Percentiles rank a stretch among this genome's conserved stretches.
phyloP scores from a whole-genome alignment of 1,284 basidiomycete genomes.

The Phenoliferia sp. region DNA sequence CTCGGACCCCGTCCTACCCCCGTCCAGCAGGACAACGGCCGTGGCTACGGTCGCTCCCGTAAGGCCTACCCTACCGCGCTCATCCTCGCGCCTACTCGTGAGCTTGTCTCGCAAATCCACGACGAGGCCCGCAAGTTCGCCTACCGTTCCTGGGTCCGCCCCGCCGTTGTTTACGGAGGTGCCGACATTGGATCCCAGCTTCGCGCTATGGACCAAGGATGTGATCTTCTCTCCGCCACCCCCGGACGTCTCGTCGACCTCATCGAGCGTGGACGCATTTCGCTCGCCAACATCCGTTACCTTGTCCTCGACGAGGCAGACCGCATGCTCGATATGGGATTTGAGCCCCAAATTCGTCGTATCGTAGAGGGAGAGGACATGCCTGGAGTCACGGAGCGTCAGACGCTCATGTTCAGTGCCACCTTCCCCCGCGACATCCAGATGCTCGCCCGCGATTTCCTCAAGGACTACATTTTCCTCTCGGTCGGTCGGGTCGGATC shows the following conservation, averaged over 20 bases:
- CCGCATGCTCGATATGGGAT: constrained; percentile 99
- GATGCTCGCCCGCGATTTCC: constrained; percentile 87
- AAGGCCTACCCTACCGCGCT: constrained; percentile 95
- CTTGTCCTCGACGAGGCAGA: constrained; percentile 99
- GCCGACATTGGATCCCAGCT: constrained; percentile 96
- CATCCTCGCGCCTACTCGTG: constrained; percentile 94
- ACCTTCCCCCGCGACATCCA: constrained; percentile 99
- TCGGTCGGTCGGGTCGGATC: constrained; percentile 97
- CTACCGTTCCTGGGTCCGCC: constrained; percentile 98
- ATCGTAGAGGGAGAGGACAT: constrained; percentile 99
- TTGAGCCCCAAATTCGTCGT: constrained; percentile 97
- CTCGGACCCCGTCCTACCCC: constrained; percentile 67
- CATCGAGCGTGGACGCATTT: constrained; percentile 96
- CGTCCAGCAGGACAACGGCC: constrained; percentile 41
- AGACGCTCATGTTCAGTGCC: constrained; percentile 99
- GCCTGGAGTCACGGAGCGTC: constrained; percentile 85
- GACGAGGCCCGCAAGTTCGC: constrained; percentile 99
- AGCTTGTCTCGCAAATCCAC: constrained; percentile 98
- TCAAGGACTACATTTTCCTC: constrained; percentile 82
- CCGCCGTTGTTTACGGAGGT: constrained; percentile 98
- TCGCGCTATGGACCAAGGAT: constrained; percentile 90
- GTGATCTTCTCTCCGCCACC: constrained; percentile 95
- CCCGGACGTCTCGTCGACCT: constrained; percentile 97
- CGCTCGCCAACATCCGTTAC: constrained; percentile 92
- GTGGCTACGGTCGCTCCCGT: constrained; percentile 62